Evolutionary conservation across 345 rosid species (phyloP).

Genomic region (Theobroma cacao): DNA sequence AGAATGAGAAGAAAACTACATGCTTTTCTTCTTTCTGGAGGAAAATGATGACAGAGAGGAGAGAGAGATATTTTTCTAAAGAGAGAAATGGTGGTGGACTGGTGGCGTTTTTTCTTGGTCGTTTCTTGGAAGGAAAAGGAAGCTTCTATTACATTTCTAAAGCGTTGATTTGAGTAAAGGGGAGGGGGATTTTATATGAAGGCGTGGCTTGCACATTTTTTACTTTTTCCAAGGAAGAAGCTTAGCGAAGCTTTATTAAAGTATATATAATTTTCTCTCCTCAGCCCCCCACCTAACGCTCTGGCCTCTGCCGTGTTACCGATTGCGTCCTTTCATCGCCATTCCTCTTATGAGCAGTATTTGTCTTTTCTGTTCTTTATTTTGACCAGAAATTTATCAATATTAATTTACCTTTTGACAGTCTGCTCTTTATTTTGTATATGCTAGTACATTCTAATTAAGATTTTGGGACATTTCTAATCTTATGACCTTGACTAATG

Average conservation of each 20-base stretch:
- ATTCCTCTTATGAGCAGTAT: background rate
- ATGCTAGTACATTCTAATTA: too few relatives aligned
- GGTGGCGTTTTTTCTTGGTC: conserved; percentile 6
- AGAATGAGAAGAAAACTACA: background rate
- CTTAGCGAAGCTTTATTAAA: background rate
- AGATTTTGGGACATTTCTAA: too few relatives aligned
- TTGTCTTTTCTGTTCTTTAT: background rate
- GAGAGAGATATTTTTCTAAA: background rate
- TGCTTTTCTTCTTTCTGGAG: background rate
- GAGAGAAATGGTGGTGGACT: background rate
- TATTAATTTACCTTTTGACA: too few relatives aligned
- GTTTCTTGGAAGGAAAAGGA: conserved; percentile 29
- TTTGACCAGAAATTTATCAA: background rate
- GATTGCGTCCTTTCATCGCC: background rate
- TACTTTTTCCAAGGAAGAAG: background rate
- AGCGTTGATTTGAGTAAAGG: background rate
- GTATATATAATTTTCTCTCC: background rate
- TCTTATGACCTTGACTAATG: too few relatives aligned
- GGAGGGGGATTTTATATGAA: background rate
- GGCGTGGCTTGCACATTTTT: conserved; percentile 2
- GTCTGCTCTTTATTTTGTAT: too few relatives aligned
- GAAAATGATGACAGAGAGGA: conserved; percentile 8
- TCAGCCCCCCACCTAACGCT: background rate
- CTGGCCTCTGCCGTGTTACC: too few relatives aligned
- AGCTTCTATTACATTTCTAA: conserved; percentile 27